These are phyloP conservation scores for Punica granatum DNA, from an alignment of 345 rosid genomes.

Conservation along the genomic window DNA sequence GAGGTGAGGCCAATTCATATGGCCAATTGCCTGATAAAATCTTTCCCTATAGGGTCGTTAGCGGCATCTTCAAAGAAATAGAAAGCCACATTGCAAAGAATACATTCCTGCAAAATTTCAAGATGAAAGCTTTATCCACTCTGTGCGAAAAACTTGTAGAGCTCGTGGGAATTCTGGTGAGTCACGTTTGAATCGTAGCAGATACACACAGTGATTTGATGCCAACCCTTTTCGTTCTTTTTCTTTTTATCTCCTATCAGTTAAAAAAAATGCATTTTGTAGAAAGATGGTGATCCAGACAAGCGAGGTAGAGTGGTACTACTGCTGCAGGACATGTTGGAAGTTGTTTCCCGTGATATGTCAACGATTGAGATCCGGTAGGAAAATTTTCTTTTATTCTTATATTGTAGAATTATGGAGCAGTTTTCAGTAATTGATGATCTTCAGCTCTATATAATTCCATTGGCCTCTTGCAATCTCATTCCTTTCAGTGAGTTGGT, in stretches of 20 bases:
- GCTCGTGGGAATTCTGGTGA: slow-evolving; percentile 84
- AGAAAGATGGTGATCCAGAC: slow-evolving; percentile 83
- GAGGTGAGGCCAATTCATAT: neutral
- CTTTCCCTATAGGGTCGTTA: slow-evolving; percentile 58
- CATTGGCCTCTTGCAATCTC: neutral
- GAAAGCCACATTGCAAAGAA: slow-evolving; percentile 83
- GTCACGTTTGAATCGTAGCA: slow-evolving; percentile 14
- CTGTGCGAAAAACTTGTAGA: slow-evolving; percentile 77
- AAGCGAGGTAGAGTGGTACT: slow-evolving; percentile 69
- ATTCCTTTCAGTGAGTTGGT: slow-evolving; percentile 53
- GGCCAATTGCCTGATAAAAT: neutral
- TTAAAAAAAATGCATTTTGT: slow-evolving; percentile 22
- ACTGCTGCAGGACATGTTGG: slow-evolving; percentile 90
- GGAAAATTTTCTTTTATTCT: slow-evolving; percentile 23
- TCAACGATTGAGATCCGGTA: slow-evolving; percentile 91
- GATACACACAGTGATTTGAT: neutral
- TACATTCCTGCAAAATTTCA: slow-evolving; percentile 76
- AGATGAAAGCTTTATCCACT: slow-evolving; percentile 70
- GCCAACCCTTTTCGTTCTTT: neutral
- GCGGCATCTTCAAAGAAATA: slow-evolving; percentile 80
- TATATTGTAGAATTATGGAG: neutral
- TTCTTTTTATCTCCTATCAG: neutral
- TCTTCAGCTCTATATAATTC: neutral
- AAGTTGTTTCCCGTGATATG: slow-evolving; percentile 92
- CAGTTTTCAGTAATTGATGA: neutral